Base-by-base conservation (phyloP, 2,329 filamentous ascomycete species). In the Graphilbum ipis-grandicollis region DNA sequence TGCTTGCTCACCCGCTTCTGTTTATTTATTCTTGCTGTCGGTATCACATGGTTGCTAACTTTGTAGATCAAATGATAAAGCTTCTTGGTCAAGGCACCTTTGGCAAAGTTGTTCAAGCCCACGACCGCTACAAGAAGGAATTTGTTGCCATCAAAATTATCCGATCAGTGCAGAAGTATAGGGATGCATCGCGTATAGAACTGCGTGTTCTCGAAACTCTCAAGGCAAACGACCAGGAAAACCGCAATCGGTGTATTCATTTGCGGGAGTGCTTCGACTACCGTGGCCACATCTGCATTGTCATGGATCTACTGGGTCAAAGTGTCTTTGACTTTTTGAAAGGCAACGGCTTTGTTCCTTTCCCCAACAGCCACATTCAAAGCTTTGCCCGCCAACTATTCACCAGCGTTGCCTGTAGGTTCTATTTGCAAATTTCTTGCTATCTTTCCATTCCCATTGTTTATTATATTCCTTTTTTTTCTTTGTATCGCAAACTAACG, bases 311-410 rank as follows among this genome's bases (percentile, higher is more conserved):
- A 4, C 71, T 96, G 23, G 88, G 88, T 34, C 88, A 94, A 52
- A 96, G 88, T 49, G 88, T 98, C 36, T 98, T 98, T 54, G 90
- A 98, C 58, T 98, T 98, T 48, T 67, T 98, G 34, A 98, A 98
- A 62, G 77, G 79, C 50, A 96, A 96, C 52, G 71, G 74, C 45
- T 98, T 98, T 52, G 85, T 93, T 15, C 90, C 90, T 1, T 98
- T 98, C 51, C 90, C 90, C 12, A 96, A 92, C 64, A 94, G 86
- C 46, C 90, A 98, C 57, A 98, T 98, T 41, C 90, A 96, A 56
- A 88, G 74, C 53, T 96, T 98, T 64, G 90, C 90, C 34, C 75
- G 88, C 35, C 90, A 98, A 54, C 65, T 98, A 14, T 81, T 98
- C 43, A 96, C 88, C n/a, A 96, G 88, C 50, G 92, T 98, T 50